Base-by-base conservation (phyloP, 2,329 filamentous ascomycete genomes). In the Raffaelea arxii region DNA sequence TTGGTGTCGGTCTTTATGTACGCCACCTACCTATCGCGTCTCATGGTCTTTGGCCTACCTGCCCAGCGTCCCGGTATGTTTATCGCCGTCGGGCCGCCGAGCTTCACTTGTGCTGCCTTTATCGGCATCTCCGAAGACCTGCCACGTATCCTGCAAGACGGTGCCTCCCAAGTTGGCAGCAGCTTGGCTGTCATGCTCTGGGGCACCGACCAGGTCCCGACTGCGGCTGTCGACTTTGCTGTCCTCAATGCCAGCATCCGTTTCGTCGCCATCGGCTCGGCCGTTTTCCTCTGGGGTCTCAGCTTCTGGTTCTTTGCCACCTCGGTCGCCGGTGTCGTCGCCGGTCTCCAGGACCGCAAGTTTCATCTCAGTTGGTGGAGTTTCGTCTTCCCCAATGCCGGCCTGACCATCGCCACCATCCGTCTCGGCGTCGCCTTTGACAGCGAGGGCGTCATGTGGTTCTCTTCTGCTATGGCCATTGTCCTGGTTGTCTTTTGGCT, bases 341-440 rank as follows among this genome's bases (percentile, higher is more conserved):
- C 57, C 4, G 64, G 62, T 16, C 59, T 62, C 49, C 57, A 56
- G 14, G 58, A 60, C 38, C 51, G 55, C 44, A 53, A 44, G 43
- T 70, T 70, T 48, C 66, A 64, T 48, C 58, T 69, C 25, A 68
- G 64, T 45, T 84, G 78, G 78, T 81, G 75, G 70, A 76, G 77
- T 6, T 80, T 81, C 59, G 72, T 84, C 27, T 84, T 83, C 55
- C 79, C 80, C 6, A 82, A 83, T 49, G 77, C 74, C 2, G 80
- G 79, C 0, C 74, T 83, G 44, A 77, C 75, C 2, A 65, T 83
- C 35, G 74, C 77, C 1, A 72, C 72, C 4, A 77, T 83, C 36
- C 66, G 74, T 14, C 63, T 81, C 40, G 79, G 74, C 3, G 67
- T 67, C n/a, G 68, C 62, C 1, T 62, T 80, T 11, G 59, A 67